Base-by-base conservation (phyloP, 177 flowering plant species). In the Vitis hybrid region DNA sequence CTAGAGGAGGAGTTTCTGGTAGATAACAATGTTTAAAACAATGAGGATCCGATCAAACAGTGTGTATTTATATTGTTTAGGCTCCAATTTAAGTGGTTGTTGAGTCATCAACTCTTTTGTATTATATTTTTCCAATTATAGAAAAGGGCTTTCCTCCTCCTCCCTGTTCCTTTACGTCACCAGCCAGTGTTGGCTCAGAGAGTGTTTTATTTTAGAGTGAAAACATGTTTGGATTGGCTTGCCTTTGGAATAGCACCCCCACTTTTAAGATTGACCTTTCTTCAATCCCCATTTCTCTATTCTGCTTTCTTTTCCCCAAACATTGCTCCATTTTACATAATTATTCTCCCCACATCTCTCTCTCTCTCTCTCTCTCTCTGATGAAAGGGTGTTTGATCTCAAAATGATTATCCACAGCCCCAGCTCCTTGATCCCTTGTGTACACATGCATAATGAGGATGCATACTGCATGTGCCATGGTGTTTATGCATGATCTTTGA, bases 371-470 rank as follows among this genome's bases (percentile, higher is more conserved):
- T 54, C 60, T 70, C 74, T 65, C 72, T 53, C 52, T 73, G 61
- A 76, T 78, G 78, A 77, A 70, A 80, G 71, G 78, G 70, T 50
- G 50, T 55, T 55, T 63, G 67, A 61, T 63, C 48, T 51, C 16
- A 19, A 65, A 70, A 71, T 72, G 67, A 76, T 78, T 76, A 71
- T 76, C 82, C 80, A 72, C 71, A 71, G 45, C 55, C 65, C 61
- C 45, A 58, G 50, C 13, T 68, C 61, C 55, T 63, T 63, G 0
- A 16, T n/a, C 18, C 56, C 18, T 1, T 29, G 1, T 58, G 9
- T n/a, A 52, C 45, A 52, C 50, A 61, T 70, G 50, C 12, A 54
- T 66, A 61, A 45, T 50, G 52, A 31, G 45, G 50, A 54, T 55
- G 52, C 59, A 34, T 66, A 34, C 65, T 26, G 12, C 13, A 71